Base-by-base conservation (phyloP, 106 monocot species). In the Iris macrosiphon region DNA sequence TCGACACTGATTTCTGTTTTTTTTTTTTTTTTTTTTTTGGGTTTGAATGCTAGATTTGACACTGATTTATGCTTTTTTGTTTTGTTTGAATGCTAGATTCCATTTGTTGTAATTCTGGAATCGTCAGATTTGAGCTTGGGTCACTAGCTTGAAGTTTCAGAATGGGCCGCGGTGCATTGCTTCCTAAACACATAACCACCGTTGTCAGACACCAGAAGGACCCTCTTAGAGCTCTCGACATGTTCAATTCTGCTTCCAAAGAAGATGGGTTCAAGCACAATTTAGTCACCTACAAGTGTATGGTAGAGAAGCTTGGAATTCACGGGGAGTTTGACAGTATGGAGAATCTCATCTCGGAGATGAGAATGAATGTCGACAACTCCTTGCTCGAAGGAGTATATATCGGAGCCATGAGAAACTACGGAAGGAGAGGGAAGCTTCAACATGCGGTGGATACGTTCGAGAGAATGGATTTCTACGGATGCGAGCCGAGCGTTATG, bases 391-490 rank as follows among this genome's bases (percentile, higher is more conserved):
- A 89, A 52, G 73, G 59, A 13, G 66, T 74, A 12, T 83, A 89
- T 45, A 57, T 89, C 27, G 49, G 31, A 49, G 89, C 68, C 5
- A 89, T 89, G 68, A 73, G 59, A 39, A 76, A 51, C 44, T 89
- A 89, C 45, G 89, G 89, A 6, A 58, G 50, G 16, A 57, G 35
- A 29, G 79, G 89, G 22, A 83, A 35, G 49, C 66, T 77, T 40
- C 69, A 69, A 53, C 64, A 82, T 25, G 95, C 95, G 3, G 95
- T 85, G 2, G 65, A 89, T 58, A 59, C 68, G 17, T 96, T 96
- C 43, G 89, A 96, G 72, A 76, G 82, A 62, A 85, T 96, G 95
- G 84, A 85, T 32, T 77, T 96, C 64, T 96, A 70, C 37, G 74
- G 75, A 3, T 85, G 89, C 31, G 74, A 74, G 17, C 85, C 89